Evolutionary conservation across 768 basidiomycete species (phyloP), one percentile per base, ranked within the genome.

Genomic region (Pleurotus giganteus): DNA sequence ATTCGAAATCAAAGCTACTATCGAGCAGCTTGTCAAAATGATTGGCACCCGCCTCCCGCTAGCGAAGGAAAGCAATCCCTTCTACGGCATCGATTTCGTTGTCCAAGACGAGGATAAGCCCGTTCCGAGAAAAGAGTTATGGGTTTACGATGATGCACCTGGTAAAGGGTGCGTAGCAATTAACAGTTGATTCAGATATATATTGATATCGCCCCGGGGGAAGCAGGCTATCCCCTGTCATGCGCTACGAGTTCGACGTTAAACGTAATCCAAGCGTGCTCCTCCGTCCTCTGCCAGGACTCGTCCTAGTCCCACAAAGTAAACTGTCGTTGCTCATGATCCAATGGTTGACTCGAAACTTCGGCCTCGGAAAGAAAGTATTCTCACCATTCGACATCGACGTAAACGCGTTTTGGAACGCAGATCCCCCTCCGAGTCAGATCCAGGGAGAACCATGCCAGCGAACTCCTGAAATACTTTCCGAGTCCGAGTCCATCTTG

Each of bases 321-420:
- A 63, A 63, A 42, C 47, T 63, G n/a, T 56, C 60, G 1, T 43
- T 63, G 1, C 57, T 63, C 26, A 24, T 60, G n/a, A 60, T 61
- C 17, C 62, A 63, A 53, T 63, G 62, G 62, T 44, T 55, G 19
- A 34, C 62, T 2, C 54, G 59, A 24, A 63, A 63, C 17, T 63
- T 63, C 54, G 62, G 62, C 21, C 43, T 63, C 12, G 62, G 60
- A 11, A 63, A 63, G 46, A 61, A 63, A 32, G 62, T 63, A 17
- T 60, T 56, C 43, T 56, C 56, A 4, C 34, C 51, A n/a, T 47
- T 55, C 23, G 58, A 61, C n/a, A 53, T 63, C 37, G 61, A 63
- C 50, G 28, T 32, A 12, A 44, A 53, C 4, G 56, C 57, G 5
- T 61, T 58, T 19, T 61, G 62, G 60, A 63, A 63, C 23, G 62